Base-by-base conservation (phyloP, 1,139 yeast species). In the Meyerozyma carpophila region DNA sequence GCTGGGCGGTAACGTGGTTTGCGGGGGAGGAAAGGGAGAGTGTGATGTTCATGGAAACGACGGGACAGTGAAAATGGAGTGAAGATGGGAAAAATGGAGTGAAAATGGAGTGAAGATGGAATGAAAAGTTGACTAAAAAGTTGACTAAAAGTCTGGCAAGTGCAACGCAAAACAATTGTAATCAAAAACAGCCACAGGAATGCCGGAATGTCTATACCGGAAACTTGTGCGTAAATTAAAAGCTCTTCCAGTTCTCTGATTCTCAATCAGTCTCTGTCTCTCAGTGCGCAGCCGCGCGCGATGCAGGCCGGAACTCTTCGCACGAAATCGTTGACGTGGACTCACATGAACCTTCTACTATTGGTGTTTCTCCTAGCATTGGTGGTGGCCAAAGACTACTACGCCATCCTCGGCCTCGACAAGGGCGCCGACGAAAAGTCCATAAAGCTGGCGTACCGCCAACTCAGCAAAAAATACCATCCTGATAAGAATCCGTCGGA, bases 401-500 rank as follows among this genome's bases (percentile, higher is more conserved):
- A 76, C 52, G 58, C 68, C 50, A 61, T 70, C 62, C 70, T 91
- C n/a, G 97, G 95, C 1, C 73, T 91, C 7, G 58, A 71, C 13
- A 79, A 73, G 52, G 72, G 75, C 51, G 95, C 96, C 0, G 75
- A 75, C 43, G 96, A 87, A 24, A 82, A 79, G 53, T 91, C 91
- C 47, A 87, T 93, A 67, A 89, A 88, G 60, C 79, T 82, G 48
- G 96, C 98, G 0, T 93, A 91, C 63, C 69, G 96, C 53, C 79
- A 80, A 48, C 70, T 93, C 51, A 84, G 94, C 52, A 85, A 90
- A 62, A 88, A 87, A 58, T 90, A 79, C 63, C 98, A 93, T 59
- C 98, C 98, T 1, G 98, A 93, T 63, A 93, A 94, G 68, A 93
- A 93, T 58, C 84, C 73, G 5, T 80, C 84, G 51, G 93, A 87